Base-by-base conservation (phyloP, 805 yeast genomes). In the Wickerhamomyces kurtzmanii region DNA sequence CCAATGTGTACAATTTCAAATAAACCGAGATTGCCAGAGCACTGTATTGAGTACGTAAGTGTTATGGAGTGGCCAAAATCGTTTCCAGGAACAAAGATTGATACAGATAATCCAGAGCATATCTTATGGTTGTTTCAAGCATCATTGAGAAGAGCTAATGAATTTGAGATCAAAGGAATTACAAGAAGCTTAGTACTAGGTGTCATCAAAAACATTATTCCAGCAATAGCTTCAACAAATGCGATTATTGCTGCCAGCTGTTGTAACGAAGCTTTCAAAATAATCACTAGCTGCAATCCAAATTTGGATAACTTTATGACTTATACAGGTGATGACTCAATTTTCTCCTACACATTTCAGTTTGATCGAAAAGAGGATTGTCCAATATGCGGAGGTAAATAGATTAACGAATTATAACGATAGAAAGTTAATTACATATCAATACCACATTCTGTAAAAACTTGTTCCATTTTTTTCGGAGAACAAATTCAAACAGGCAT, bases 1-100 rank as follows among this genome's bases (percentile, higher is more conserved):
- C 96, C 97, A 3, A 75, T 89, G 39, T 91, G 97, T 52, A 91
- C 97, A 0, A 77, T 91, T 28, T 94, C 96, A 3, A 81, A 86
- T 33, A 85, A 91, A 7, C 97, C 97, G n/a, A 57, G 97, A 34
- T 54, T 85, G 7, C 91, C 96, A 0, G 96, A 87, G 42, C 97
- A 89, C 52, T 86, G 96, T 43, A 76, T 89, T 8, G 95, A 87
- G 49, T 89, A 91, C 80, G 86, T 89, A 1, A 71, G 74, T 33
- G 77, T 75, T 18, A 58, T 83, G 4, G 76, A 72, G 39, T 84
- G 95, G 94, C 77, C 76, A 2, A 53, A 60, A 26, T 37, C 39
- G 4, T 65, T 66, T 31, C 63, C 67, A 8, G 62, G 53, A 20
- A 51, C 44, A 17, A 58, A 57, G 30, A 68, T 81, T 31, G 86